phyloP scores from a whole-genome alignment of 495 filamentous ascomycete genomes.

The Xylaria cubensis region DNA sequence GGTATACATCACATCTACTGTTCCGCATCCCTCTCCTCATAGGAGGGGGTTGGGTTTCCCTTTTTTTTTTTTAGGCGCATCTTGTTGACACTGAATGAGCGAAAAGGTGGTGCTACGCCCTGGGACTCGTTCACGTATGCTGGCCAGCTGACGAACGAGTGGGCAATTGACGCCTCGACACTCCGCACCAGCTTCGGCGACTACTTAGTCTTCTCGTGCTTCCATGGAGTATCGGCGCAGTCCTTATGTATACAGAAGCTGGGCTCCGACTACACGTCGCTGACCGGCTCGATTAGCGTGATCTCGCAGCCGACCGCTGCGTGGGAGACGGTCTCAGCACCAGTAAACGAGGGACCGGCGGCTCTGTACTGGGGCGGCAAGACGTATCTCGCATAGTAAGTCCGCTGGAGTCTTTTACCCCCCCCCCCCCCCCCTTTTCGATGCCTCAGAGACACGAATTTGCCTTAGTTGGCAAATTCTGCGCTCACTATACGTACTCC shows the following conservation, averaged over 20 bases:
- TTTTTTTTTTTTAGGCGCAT: neutral
- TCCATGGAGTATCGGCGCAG: constrained; percentile 48
- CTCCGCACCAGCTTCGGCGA: constrained; percentile 45
- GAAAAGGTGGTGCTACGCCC: constrained; percentile 48
- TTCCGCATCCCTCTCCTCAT: constrained; percentile 4
- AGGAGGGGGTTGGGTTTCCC: too few species aligned
- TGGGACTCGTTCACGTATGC: constrained; percentile 49
- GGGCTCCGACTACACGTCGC: constrained; percentile 34
- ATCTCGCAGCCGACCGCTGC: constrained; percentile 53
- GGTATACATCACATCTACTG: constrained; percentile 23
- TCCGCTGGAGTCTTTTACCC: too few species aligned
- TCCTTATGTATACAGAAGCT: constrained; percentile 52
- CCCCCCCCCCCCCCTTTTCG: too few species aligned
- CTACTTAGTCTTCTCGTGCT: constrained; percentile 58
- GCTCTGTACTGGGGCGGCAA: constrained; percentile 53
- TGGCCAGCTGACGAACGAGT: constrained; percentile 45
- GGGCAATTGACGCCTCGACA: constrained; percentile 58
- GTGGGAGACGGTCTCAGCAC: constrained; percentile 59
- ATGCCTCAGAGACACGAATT: too few species aligned
- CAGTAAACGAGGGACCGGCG: constrained; percentile 64
- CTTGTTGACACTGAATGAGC: constrained; percentile 19
- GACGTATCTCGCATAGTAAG: constrained; percentile 52
- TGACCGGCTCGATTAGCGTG: constrained; percentile 38
- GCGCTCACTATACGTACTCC: too few species aligned
- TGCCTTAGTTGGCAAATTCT: too few species aligned